phyloP scores from a whole-genome alignment of 108 stramenopile species.

The Skeletonema costatum region DNA sequence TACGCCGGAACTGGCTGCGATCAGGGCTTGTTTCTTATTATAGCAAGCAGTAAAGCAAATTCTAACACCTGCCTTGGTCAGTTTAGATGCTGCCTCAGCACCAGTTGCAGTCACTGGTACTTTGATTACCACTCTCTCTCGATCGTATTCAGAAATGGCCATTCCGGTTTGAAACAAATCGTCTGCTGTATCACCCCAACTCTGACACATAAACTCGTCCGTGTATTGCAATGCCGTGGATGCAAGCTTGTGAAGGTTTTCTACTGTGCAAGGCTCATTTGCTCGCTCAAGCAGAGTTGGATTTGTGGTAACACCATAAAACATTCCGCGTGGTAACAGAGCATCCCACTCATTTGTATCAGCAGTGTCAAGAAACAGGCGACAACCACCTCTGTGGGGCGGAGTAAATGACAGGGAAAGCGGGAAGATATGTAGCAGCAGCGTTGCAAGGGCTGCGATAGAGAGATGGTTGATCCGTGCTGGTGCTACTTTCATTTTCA shows the following conservation, averaged over 20 bases:
- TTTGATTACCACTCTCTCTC: conserved; percentile 70
- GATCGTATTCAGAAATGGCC: conserved; percentile 46
- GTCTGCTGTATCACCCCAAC: conserved; percentile 60
- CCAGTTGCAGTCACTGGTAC: conserved; percentile 65
- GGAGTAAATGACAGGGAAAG: conserved; percentile 20
- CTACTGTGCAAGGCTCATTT: conserved; percentile 56
- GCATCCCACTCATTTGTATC: conserved; percentile 52
- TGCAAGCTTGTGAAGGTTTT: conserved; percentile 52
- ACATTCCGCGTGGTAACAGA: conserved; percentile 61
- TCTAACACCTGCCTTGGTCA: conserved; percentile 54
- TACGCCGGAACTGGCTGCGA: conserved; percentile 60
- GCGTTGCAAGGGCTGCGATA: background rate
- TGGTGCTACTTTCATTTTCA: background rate
- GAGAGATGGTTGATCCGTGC: too few relatives aligned
- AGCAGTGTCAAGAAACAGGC: conserved; percentile 75
- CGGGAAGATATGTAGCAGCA: background rate
- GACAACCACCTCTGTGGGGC: conserved; percentile 44
- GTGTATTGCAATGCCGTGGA: conserved; percentile 31
- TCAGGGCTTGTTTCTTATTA: conserved; percentile 60
- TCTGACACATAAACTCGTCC: conserved; percentile 79
- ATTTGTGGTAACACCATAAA: conserved; percentile 75
- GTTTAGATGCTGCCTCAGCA: conserved; percentile 54
- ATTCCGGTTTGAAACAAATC: conserved; percentile 68
- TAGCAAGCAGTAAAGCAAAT: conserved; percentile 79
- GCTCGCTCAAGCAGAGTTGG: conserved; percentile 64